phyloP scores from a whole-genome alignment of 306 rosid species.

The Castanospermum australe region DNA sequence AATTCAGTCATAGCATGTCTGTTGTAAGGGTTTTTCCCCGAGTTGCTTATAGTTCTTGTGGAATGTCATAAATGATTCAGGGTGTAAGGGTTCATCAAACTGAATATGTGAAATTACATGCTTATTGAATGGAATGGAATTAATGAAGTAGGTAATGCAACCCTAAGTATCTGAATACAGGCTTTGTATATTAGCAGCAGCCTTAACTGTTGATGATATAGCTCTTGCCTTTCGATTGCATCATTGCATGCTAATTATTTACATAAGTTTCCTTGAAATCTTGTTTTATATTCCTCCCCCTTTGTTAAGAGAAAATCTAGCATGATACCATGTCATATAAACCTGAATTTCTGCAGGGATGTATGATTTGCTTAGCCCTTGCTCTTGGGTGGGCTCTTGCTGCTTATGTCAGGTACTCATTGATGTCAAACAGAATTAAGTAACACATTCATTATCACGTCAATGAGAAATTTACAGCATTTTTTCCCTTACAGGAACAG shows the following conservation, averaged over 20 bases:
- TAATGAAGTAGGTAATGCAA: conserved; percentile 13
- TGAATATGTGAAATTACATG: conserved; percentile 6
- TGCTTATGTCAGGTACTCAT: conserved; percentile 79
- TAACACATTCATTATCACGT: background rate
- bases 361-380: conserved; percentile 68
- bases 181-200: background rate
- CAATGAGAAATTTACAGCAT: conserved; percentile 4
- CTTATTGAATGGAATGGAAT: conserved; percentile 15
- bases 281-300: background rate
- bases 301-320: background rate
- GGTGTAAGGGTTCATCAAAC: background rate
- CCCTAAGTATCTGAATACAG: background rate
- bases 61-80: background rate
- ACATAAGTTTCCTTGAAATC: conserved; percentile 2
- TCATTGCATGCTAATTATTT: background rate
- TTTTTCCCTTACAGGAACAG: conserved; percentile 65
- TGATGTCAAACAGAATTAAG: background rate
- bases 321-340: background rate
- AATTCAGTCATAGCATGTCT: background rate
- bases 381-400: conserved; percentile 94
- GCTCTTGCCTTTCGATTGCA: background rate
- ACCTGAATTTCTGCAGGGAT: conserved; percentile 59
- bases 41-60: background rate
- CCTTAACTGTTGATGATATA: conserved; percentile 4
- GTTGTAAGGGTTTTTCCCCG: background rate